Conservation (phyloP, 2,329 filamentous ascomycete genomes). For the Cordyceps militaris region DNA sequence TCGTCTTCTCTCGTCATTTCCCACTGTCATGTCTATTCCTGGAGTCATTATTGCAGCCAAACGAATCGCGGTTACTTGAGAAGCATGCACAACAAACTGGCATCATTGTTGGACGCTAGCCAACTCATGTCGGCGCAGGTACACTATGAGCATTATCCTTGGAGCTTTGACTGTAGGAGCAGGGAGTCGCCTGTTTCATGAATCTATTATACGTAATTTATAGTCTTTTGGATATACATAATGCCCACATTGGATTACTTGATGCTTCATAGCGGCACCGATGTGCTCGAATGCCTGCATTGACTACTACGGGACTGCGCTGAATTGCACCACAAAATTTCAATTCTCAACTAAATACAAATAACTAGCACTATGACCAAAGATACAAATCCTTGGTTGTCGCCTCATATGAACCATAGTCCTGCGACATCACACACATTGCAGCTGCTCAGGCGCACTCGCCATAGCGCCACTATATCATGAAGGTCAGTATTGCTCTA, state of each 20-base stretch:
- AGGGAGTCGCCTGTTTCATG: neutral
- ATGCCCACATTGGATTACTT: constrained; percentile 1
- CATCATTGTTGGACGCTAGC: neutral
- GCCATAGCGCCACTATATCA: too few species aligned
- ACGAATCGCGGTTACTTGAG: neutral
- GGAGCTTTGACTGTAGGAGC: neutral
- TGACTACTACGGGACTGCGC: too few species aligned
- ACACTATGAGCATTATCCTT: neutral
- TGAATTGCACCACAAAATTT: too few species aligned
- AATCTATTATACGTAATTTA: constrained; percentile 6
- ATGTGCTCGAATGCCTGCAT: neutral
- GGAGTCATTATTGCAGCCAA: neutral
- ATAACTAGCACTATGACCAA: too few species aligned
- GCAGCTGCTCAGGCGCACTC: too few species aligned
- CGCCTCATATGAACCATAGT: too few species aligned
- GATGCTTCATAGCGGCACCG: neutral
- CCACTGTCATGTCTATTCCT: neutral
- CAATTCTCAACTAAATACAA: too few species aligned
- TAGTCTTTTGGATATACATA: constrained; percentile 11
- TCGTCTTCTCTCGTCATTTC: neutral
- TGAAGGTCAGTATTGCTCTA: too few species aligned
- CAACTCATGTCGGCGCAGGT: neutral
- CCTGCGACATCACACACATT: too few species aligned
- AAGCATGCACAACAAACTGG: neutral
- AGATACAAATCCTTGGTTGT: too few species aligned